Percentiles rank a stretch among this genome's conserved stretches.
Conservation (phyloP, 305 asterid species). For the Ilex paraguariensis region DNA sequence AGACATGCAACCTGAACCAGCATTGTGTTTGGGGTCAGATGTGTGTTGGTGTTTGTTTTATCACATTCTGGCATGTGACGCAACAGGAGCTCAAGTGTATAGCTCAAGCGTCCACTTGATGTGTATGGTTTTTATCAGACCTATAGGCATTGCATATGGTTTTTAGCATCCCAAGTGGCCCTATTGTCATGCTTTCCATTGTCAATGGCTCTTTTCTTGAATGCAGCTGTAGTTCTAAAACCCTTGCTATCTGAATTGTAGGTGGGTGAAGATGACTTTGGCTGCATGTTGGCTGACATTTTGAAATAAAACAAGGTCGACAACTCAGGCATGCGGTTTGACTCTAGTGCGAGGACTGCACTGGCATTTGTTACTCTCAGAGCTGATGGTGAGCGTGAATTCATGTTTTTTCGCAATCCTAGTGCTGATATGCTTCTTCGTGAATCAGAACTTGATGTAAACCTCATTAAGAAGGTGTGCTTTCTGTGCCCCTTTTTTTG, state of each 20-base stretch:
- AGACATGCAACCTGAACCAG: neutral
- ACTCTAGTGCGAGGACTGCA: conserved; percentile 75
- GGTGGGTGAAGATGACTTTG: conserved; percentile 95
- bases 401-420: conserved; percentile 83
- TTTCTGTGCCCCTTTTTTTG: conserved; percentile 2
- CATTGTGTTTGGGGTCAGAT: no score
- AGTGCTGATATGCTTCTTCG: conserved; percentile 92
- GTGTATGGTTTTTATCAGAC: no score
- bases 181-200: neutral
- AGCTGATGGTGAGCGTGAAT: conserved; percentile 95
- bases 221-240: neutral
- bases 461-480: conserved; percentile 66
- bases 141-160: no score
- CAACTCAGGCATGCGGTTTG: conserved; percentile 78
- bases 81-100: no score
- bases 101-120: no score
- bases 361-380: conserved; percentile 82
- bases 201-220: conserved; percentile 3
- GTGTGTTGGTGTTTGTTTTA: no score
- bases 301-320: conserved; percentile 77
- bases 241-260: conserved; percentile 19
- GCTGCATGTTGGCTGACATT: conserved; percentile 69
- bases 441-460: conserved; percentile 67
- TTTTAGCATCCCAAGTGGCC: neutral
- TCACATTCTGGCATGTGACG: no score